Evolutionary conservation across 129 eudicot genomes (phyloP), one percentile per base, ranked within the genome.

Genomic region (Rutidosis leptorrhynchoides): DNA sequence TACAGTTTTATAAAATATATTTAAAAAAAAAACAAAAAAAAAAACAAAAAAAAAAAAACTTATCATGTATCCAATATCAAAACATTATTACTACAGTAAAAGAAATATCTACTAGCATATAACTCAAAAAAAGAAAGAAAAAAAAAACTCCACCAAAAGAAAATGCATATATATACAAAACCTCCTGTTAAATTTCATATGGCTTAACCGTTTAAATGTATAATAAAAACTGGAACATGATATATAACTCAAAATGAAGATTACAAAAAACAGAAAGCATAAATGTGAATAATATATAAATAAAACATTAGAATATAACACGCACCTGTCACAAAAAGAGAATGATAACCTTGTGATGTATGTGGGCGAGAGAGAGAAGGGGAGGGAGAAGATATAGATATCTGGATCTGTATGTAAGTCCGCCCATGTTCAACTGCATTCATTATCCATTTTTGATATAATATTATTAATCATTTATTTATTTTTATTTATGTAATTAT

Each of bases 321-420:
- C 71, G 71, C 25, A 75, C 79, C 79, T 68, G 74, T 20, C 56
- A 75, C 62, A 65, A 66, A 67, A 58, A 66, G 51, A 32, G 40
- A 54, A 35, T 51, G 66, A 67, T 58, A 62, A 24, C 24, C 29
- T 55, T 62, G 67, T 62, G 68, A 16, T 46, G 57, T 17, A 43
- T 42, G 74, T 59, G 69, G 23, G 69, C 4, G 79, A 35, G 74
- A 37, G 64, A 35, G 28, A 67, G 11, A 26, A 16, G 23, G 29
- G 3, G 29, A 22, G 15, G 62, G 53, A 17, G 54, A 9, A n/a
- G 32, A 19, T 11, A 63, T 21, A 35, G 63, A 35, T 73, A 17
- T 73, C 67, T 59, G 73, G 74, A 75, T 75, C 69, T 67, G 79
- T 48, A 68, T 59, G 74, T 67, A 59, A 42, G 63, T 75, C 79